Percentiles rank a stretch among this genome's conserved stretches.
phyloP scores from a whole-genome alignment of 495 filamentous ascomycete genomes.

The Trypethelium eluteriae region DNA sequence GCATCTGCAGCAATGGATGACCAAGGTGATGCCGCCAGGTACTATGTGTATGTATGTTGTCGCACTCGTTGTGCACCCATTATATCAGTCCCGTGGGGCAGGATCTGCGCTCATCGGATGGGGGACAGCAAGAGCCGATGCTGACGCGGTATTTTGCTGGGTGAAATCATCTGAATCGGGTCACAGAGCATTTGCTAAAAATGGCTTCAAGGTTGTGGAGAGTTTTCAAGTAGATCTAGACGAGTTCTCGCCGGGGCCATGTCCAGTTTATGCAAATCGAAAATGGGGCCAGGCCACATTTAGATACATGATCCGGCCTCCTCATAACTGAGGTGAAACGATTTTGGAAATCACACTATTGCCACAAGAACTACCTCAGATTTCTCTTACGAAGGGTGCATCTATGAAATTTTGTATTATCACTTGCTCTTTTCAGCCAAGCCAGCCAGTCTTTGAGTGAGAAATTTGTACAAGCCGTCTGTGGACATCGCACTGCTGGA shows the following conservation, averaged over 20 bases:
- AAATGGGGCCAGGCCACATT: slow-evolving; percentile 4
- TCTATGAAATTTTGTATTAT: background rate
- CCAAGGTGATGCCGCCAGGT: background rate
- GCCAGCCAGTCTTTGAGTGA: background rate
- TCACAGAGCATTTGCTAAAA: slow-evolving; percentile 7
- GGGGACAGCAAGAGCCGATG: background rate
- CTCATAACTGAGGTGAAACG: slow-evolving; percentile 8
- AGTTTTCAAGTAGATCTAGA: slow-evolving; percentile 1
- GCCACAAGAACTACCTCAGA: background rate
- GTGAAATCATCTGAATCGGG: slow-evolving; percentile 6
- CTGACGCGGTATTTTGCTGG: slow-evolving; percentile 9
- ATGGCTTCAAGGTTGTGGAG: background rate
- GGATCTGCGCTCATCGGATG: slow-evolving; percentile 10
- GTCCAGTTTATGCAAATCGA: slow-evolving; percentile 3
- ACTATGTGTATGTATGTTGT: slow-evolving; percentile 1
- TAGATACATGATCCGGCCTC: slow-evolving; percentile 7
- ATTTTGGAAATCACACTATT: background rate
- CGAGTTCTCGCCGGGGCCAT: background rate
- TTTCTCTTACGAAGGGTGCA: background rate
- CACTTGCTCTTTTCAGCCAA: background rate
- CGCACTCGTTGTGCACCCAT: slow-evolving; percentile 6
- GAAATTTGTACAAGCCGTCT: background rate
- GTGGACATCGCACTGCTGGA: too few species aligned
- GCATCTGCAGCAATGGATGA: slow-evolving; percentile 8
- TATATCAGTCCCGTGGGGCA: background rate